Base-by-base conservation (phyloP, 2,329 filamentous ascomycete species). In the Cercospora brassicicola region DNA sequence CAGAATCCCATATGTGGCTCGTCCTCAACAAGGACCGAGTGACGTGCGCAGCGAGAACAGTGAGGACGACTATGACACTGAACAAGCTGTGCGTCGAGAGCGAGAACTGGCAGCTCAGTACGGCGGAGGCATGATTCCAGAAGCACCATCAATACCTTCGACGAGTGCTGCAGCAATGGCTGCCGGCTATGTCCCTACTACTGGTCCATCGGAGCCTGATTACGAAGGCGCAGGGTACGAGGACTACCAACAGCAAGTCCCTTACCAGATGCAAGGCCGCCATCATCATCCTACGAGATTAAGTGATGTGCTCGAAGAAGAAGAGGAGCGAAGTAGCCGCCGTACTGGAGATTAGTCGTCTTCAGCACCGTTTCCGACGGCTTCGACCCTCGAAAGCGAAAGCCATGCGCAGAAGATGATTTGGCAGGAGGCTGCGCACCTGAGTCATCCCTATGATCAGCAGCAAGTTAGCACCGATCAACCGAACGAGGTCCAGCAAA, bases 271-370 rank as follows among this genome's bases (percentile, higher is more conserved):
- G 56, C 70, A 68, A 89, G 69, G 70, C 5, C 78, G 84, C 65
- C 93, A 96, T 79, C 92, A 95, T 73, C 93, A 97, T 80, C 93
- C 93, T 0, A 96, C 93, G 8, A 84, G 94, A 66, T 83, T 97
- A 70, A 96, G 93, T 78, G 93, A 96, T 80, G 93, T 97, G 30
- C 85, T 95, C 76, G 93, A 93, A 76, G 90, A 96, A 71, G 92
- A 95, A 73, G 92, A 96, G 80, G 76, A 78, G 70, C 72, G 76
- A 59, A 78, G 78, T 66, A 76, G 73, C 66, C 67, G 78, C 31
- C 73, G 76, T 30, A 79, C 76, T 51, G 72, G 69, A 48, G 62
- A 65, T 61, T 65, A 65, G 64, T 26, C 62, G 26, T 64, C 62
- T 33, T 20, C 53, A 20, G 31, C 62, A 31, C 10, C 51, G 7